Evolutionary conservation across 2,329 filamentous ascomycete species (phyloP), one percentile per base, ranked within the genome.

Genomic region (Aspergillus pseudoterreus): DNA sequence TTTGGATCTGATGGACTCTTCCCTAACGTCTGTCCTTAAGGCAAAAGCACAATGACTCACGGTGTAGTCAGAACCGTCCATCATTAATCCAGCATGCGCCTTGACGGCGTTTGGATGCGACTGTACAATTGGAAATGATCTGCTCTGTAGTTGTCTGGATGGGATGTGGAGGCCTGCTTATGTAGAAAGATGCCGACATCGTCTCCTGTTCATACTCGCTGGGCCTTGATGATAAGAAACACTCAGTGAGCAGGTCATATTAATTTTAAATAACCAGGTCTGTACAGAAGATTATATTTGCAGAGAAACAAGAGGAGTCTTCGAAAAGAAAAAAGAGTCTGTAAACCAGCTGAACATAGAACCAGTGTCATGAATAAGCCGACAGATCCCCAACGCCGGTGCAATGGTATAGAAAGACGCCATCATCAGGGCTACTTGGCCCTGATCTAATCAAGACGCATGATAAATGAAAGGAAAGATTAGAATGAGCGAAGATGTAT

Each of bases 351-450:
- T 30, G 3, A 30, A 11, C 10, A 11, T 47, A 51, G 21, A 44
- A 22, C 12, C n/a, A 27, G 45, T 12, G 24, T n/a, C 17, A 43
- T 19, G 39, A 35, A 45, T 43, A 22, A 30, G 45, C n/a, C 30
- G 36, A 35, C 11, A 24, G 32, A 38, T 44, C 47, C 50, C 47
- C 51, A 53, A 57, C 57, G 55, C 55, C 57, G 6, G 21, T 51
- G 47, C 52, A 52, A 54, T 59, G 57, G 45, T 55, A 54, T 55
- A 51, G 24, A 50, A 39, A 36, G 30, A 12, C 9, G 19, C 11
- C 11, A n/a, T 42, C 15, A 17, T 42, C 15, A 22, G 19, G 39
- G 19, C 4, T 10, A 21, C 19, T 17, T 5, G 19, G 2, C 39
- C 39, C 24, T 27, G 5, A 27, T 48, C 38, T 48, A 47, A 30